phyloP scores from a whole-genome alignment of 805 yeast genomes.

The Osmozyma mogii region DNA sequence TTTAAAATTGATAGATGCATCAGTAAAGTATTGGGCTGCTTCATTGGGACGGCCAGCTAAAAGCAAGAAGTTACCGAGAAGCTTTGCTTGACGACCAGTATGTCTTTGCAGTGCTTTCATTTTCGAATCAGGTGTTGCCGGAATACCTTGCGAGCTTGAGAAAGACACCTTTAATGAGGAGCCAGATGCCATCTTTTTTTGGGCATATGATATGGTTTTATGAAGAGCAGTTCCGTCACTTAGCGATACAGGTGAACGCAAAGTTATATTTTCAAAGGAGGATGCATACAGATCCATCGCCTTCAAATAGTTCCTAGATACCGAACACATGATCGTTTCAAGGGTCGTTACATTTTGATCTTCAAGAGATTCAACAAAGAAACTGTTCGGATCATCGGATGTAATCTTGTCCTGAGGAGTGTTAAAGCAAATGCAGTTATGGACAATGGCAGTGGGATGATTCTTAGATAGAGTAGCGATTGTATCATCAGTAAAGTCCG shows the following conservation, averaged over 20 bases:
- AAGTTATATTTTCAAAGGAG: conserved; percentile 69
- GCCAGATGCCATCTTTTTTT: conserved; percentile 36
- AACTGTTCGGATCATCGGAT: conserved; percentile 3
- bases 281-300: conserved; percentile 63
- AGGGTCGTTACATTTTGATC: conserved; percentile 19
- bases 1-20: conserved; percentile 53
- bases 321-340: conserved; percentile 68
- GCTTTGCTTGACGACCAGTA: conserved; percentile 68
- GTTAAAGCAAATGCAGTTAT: conserved; percentile 48
- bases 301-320: conserved; percentile 55
- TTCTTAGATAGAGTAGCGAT: conserved; percentile 29
- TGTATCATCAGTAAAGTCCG: conserved; percentile 3
- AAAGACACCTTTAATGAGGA: conserved; percentile 29
- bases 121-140: conserved; percentile 16
- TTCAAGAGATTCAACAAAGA: conserved; percentile 22
- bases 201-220: conserved; percentile 33
- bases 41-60: conserved; percentile 72
- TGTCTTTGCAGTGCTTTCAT: conserved; percentile 36
- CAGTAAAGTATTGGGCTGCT: conserved; percentile 69
- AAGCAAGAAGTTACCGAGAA: conserved; percentile 67
- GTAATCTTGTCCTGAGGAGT: conserved; percentile 21
- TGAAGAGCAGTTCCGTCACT: conserved; percentile 41
- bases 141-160: conserved; percentile 5
- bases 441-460: conserved; percentile 49
- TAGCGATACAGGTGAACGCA: conserved; percentile 71